A percentile compares a stretch with the other conserved stretches of the same genome.
Conservation (phyloP, 495 filamentous ascomycete species). For the Aspergillus leporis region DNA sequence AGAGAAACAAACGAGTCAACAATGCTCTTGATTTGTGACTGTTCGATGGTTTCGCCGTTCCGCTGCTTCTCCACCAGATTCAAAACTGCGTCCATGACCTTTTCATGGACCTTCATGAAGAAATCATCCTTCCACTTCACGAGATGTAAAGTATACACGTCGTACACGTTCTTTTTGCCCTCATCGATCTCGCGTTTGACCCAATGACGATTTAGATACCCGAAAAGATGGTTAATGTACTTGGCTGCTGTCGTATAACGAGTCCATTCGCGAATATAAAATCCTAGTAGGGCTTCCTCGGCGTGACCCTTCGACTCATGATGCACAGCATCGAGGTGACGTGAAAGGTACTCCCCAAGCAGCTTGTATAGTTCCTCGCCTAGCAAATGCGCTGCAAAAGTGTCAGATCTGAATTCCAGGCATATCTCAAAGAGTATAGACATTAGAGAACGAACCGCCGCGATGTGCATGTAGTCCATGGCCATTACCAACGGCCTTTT, state of each 20-base stretch:
- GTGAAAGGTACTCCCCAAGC: constrained; percentile 77
- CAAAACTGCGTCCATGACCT: constrained; percentile 93
- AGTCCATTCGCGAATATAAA: constrained; percentile 96
- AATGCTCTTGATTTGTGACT: constrained; percentile 93
- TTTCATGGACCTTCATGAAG: constrained; percentile 76
- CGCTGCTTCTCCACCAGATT: constrained; percentile 97
- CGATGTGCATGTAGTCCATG: constrained; percentile 63
- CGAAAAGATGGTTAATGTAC: constrained; percentile 96
- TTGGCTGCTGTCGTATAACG: constrained; percentile 93
- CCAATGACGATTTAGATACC: constrained; percentile 98
- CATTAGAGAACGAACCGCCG: constrained; percentile 61
- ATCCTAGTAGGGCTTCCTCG: constrained; percentile 88
- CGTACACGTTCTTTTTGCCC: constrained; percentile 97
- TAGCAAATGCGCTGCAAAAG: constrained; percentile 74
- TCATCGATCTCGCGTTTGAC: constrained; percentile 99
- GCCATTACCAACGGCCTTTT: constrained; percentile 72
- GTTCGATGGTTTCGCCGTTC: constrained; percentile 97
- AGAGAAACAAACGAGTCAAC: constrained; percentile 97
- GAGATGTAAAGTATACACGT: constrained; percentile 95
- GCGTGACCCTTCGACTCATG: constrained; percentile 70
- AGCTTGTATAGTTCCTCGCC: constrained; percentile 96
- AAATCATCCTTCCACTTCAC: constrained; percentile 93
- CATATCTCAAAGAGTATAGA: neutral
- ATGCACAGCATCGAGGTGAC: constrained; percentile 68
- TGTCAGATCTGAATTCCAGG: constrained; percentile 15